Base-by-base conservation (phyloP, 106 monocot genomes). In the Vanilla planifolia region DNA sequence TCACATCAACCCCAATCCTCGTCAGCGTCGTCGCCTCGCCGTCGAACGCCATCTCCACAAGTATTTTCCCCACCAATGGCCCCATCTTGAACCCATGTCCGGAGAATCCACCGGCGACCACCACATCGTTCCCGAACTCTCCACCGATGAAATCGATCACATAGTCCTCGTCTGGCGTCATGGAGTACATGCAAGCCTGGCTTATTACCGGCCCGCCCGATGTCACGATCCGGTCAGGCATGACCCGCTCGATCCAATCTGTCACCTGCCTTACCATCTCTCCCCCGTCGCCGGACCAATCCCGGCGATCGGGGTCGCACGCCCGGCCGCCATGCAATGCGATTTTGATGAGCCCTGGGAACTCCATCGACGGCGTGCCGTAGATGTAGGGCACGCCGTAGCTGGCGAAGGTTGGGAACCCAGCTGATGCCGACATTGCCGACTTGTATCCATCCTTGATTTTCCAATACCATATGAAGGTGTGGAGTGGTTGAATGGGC, bases 31-130 rank as follows among this genome's bases (percentile, higher is more conserved):
- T 53, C n/a, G 51, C 79, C 34, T 47, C 71, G 2, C 83, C 89
- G 2, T 60, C 61, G 6, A 80, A 14, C 9, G 67, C 77, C 66
- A 90, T 66, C 67, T 84, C 86, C n/a, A 74, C 86, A 8, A 87
- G 43, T 3, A 90, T 75, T 63, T 71, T 80, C 69, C 90, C 95
- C 10, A 96, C 66, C 14, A 67, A 26, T 0, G 95, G 95, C 7
- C 79, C 90, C 95, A 96, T 81, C 83, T 96, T 96, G 70, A 96
- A 96, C n/a, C 95, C 95, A 20, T 96, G 95, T 3, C 90, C 90
- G 1, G 95, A 96, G 56, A 96, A 96, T 48, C 95, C 95, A 0
- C 69, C 95, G 9, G 72, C 95, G 15, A 96, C 80, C 34, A 91
- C 86, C 27, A 91, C 83, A 48, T 96, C 79, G 72, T 67, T 55